These are phyloP conservation scores for Pyrus bretschneideri DNA, from an alignment of 306 rosid genomes.

Conservation along the genomic window DNA sequence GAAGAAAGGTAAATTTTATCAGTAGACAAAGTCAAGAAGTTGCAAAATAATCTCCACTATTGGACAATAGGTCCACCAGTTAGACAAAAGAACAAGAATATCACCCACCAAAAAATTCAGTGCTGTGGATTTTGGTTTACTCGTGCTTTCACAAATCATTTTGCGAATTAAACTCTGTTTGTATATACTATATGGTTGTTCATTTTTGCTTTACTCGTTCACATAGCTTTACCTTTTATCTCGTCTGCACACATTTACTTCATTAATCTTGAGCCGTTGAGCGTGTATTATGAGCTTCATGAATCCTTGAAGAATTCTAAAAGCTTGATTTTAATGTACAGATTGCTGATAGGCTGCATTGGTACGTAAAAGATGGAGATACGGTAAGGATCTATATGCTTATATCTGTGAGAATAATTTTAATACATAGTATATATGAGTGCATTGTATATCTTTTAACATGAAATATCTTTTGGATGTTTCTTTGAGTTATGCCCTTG, in stretches of 20 bases:
- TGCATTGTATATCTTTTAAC: background rate
- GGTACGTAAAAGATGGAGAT: slow-evolving; percentile 66
- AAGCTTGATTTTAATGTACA: slow-evolving; percentile 35
- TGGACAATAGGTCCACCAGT: background rate
- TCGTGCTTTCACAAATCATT: background rate
- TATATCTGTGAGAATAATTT: background rate
- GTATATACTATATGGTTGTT: background rate
- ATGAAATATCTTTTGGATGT: background rate
- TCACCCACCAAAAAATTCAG: background rate
- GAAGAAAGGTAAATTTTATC: background rate
- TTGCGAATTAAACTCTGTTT: no score
- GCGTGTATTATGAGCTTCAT: background rate
- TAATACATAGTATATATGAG: background rate
- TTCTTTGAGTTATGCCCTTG: background rate
- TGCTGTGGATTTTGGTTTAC: background rate
- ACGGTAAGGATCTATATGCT: slow-evolving; percentile 40
- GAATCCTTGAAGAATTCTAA: slow-evolving; percentile 21
- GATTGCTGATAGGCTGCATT: slow-evolving; percentile 76
- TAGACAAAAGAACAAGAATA: background rate
- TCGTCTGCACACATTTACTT: background rate
- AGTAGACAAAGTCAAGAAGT: background rate
- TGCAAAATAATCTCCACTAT: background rate
- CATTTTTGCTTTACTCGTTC: background rate
- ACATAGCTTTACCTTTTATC: background rate
- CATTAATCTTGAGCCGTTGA: background rate